Evolutionary conservation across 192 early-diverging fungal species (phyloP), one percentile per base, ranked within the genome.

Genomic region (Mortierella alpina): DNA sequence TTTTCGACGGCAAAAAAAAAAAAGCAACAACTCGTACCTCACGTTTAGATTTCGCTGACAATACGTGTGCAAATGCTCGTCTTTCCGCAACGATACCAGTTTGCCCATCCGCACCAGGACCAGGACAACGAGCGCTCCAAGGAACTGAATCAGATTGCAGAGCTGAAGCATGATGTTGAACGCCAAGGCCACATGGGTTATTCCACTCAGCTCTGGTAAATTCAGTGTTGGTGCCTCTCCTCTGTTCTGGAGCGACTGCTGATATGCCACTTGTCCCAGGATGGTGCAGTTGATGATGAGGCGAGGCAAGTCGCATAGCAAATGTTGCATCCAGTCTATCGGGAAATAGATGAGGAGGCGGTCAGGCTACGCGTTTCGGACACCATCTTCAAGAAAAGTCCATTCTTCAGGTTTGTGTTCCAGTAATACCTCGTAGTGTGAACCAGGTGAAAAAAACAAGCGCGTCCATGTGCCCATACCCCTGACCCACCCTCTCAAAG

Each of bases 281-380:
- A 80, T 72, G 0, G 66, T 68, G 50, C 70, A 80, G 44, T 80
- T 80, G 60, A 80, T 80, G n/a, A 80, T 46, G 6, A 80, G 55
- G 47, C 77, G 77, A 44, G 70, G 51, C 7, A 80, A 42, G 49
- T 80, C 77, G 66, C 77, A 80, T 5, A 80, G 42, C 6, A 72
- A 40, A 40, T 80, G 77, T n/a, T 80, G 77, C 60, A 80, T 72
- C 77, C 77, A 80, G 20, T 80, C 77, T 80, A 63, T 23, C 49
- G 49, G 17, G 49, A 50, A 50, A 14, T 4, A 50, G 17, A 50
- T 50, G 17, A 14, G 17, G 2, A 50, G 49, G n/a, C n/a, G n/a
- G 12, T 50, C 4, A 14, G 11, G 11, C 17, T 50, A 14, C 17
- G 12, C 17, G 11, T 50, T 50, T 50, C 15, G 40, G 18, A 48